Conservation (phyloP, 176 grass and related monocot species). For the Oryza glumipatula region DNA sequence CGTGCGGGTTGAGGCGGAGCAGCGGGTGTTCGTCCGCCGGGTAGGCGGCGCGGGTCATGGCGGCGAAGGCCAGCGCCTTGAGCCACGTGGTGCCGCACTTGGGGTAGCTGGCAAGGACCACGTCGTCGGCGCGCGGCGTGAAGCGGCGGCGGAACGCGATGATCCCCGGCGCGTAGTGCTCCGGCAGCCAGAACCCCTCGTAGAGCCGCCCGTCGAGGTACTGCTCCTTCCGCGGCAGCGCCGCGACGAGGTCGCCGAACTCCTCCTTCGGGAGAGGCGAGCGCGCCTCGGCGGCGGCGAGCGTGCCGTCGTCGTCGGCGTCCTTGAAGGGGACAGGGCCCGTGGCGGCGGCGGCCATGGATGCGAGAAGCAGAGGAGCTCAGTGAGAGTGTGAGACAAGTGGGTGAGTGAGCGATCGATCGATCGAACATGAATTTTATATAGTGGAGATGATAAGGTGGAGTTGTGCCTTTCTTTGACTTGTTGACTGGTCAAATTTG, state of each 20-base stretch:
- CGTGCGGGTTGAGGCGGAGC: conserved; percentile 52
- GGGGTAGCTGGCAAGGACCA: conserved; percentile 44
- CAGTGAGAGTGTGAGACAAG: too few relatives aligned
- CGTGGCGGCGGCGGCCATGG: not conserved
- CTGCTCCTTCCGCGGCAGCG: conserved; percentile 31
- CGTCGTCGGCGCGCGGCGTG: conserved; percentile 35
- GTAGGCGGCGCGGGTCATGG: conserved; percentile 22
- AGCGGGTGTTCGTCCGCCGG: conserved; percentile 42
- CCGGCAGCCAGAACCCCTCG: conserved; percentile 36
- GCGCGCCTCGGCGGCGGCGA: not conserved
- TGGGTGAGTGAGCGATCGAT: too few relatives aligned
- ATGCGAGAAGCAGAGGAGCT: not conserved
- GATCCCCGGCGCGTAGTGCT: conserved; percentile 10
- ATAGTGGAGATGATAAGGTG: not conserved
- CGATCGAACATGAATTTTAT: too few relatives aligned
- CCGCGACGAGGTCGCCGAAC: conserved; percentile 32
- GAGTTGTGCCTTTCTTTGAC: not conserved
- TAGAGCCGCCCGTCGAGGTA: conserved; percentile 4
- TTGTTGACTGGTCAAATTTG: not conserved
- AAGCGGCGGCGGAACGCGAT: conserved; percentile 35
- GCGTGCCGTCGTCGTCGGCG: not conserved
- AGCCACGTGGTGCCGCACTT: conserved; percentile 1
- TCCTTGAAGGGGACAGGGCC: conserved; percentile 54
- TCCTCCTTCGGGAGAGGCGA: not conserved
- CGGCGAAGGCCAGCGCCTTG: not conserved